Conservation (phyloP, 2,329 filamentous ascomycete genomes). For the Trichophyton schoenleinii region DNA sequence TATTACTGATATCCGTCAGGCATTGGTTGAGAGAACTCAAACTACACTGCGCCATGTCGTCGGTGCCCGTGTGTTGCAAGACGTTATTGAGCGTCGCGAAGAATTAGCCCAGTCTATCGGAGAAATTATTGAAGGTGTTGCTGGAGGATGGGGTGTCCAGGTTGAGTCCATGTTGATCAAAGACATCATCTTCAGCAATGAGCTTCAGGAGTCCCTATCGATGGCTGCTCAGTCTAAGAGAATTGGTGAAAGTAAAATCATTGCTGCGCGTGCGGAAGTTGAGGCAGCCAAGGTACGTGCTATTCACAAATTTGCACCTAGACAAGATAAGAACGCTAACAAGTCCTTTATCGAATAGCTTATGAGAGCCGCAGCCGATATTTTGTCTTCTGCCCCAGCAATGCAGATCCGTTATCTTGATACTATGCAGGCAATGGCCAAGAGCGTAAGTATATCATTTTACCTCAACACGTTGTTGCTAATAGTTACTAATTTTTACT, state of each 20-base stretch:
- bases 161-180: conserved; percentile 99
- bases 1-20: conserved; percentile 85
- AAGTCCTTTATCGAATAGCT: conserved; percentile 13
- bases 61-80: conserved; percentile 86
- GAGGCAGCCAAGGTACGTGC: conserved; percentile 73
- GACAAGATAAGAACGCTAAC: neutral
- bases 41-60: conserved; percentile 95
- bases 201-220: conserved; percentile 87
- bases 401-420: conserved; percentile 99
- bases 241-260: conserved; percentile 96
- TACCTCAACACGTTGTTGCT: neutral
- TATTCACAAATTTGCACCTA: neutral
- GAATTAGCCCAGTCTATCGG: conserved; percentile 90
- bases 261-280: conserved; percentile 90
- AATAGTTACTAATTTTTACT: neutral
- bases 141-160: conserved; percentile 82
- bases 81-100: conserved; percentile 95
- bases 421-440: conserved; percentile 98
- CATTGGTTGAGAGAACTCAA: conserved; percentile 94
- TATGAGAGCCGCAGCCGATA: conserved; percentile 68
- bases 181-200: conserved; percentile 93
- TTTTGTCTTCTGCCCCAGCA: conserved; percentile 76
- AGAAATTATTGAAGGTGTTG: conserved; percentile 95
- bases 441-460: conserved; percentile 41
- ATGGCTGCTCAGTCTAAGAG: conserved; percentile 99